These are phyloP conservation scores for Solidago caesia DNA, from an alignment of 129 eudicot species.

Conservation along the genomic window DNA sequence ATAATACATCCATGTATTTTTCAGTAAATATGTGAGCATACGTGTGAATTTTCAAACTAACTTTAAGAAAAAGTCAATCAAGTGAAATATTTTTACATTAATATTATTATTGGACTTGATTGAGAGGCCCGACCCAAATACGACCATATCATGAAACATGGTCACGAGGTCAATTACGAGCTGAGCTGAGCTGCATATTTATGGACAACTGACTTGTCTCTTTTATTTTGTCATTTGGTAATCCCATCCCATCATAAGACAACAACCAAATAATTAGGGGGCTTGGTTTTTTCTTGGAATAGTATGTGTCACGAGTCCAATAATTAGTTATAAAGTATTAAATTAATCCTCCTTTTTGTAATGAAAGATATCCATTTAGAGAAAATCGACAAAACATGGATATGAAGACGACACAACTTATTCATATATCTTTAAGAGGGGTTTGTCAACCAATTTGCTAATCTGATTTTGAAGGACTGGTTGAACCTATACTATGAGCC, in stretches of 20 bases:
- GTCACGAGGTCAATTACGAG: neutral
- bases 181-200: slow-evolving; percentile 8
- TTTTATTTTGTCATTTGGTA: slow-evolving; percentile 11
- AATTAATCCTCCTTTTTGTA: neutral
- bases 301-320: slow-evolving; percentile 18
- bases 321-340: slow-evolving; percentile 18
- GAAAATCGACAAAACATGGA: too few species aligned
- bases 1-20: too few species aligned
- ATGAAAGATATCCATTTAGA: neutral
- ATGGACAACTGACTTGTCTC: neutral
- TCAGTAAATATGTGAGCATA: too few species aligned
- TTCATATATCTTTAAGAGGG: too few species aligned
- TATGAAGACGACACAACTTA: too few species aligned
- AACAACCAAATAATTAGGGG: slow-evolving; percentile 25
- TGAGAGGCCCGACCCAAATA: slow-evolving; percentile 1
- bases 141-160: neutral
- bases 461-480: too few species aligned
- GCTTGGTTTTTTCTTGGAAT: neutral
- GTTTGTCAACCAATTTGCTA: too few species aligned
- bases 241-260: slow-evolving; percentile 1
- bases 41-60: too few species aligned
- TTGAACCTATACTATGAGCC: too few species aligned
- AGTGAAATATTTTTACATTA: too few species aligned
- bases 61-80: too few species aligned
- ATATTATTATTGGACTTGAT: neutral